Evolutionary conservation across 768 basidiomycete genomes (phyloP).

Genomic region (Boletus sensibilis): DNA sequence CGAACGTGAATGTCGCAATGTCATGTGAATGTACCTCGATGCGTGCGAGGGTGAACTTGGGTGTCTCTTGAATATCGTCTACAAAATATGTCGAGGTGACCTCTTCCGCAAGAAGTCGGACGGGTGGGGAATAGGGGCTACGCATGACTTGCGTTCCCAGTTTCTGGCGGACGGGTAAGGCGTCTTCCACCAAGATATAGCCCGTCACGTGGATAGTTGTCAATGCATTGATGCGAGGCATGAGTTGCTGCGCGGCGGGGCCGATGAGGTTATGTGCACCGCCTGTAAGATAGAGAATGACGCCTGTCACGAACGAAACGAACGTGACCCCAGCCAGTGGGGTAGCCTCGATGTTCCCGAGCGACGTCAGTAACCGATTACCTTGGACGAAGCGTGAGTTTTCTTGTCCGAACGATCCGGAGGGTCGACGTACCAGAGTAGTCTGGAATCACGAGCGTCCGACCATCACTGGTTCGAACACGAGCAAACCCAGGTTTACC

Average conservation of each 20-base stretch:
- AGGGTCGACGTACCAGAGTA: conserved; percentile 44
- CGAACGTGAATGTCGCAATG: conserved; percentile 57
- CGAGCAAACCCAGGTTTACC: conserved; percentile 62
- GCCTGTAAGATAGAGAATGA: conserved; percentile 67
- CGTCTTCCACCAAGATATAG: conserved; percentile 51
- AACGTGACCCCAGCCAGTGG: conserved; percentile 57
- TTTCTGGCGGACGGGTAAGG: conserved; percentile 53
- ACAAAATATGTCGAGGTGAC: conserved; percentile 30
- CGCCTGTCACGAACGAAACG: conserved; percentile 50
- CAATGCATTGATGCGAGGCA: conserved; percentile 56
- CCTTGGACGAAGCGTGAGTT: conserved; percentile 34
- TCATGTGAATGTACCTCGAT: conserved; percentile 45
- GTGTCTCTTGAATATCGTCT: conserved; percentile 21
- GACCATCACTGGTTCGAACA: conserved; percentile 50
- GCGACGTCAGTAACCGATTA: conserved; percentile 59
- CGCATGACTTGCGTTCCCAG: conserved; percentile 28
- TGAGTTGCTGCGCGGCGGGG: conserved; percentile 39
- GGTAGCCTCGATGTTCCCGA: conserved; percentile 64
- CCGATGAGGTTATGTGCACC: conserved; percentile 51
- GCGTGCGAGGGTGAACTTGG: conserved; percentile 30
- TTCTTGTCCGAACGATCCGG: not conserved
- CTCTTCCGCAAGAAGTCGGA: conserved; percentile 55
- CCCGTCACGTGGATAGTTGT: conserved; percentile 52
- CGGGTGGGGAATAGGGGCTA: conserved; percentile 61
- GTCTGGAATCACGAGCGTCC: conserved; percentile 60